Evolutionary conservation across 1,139 yeast species (phyloP), one percentile per base, ranked within the genome.

Genomic region (Yamadazyma buinensis): DNA sequence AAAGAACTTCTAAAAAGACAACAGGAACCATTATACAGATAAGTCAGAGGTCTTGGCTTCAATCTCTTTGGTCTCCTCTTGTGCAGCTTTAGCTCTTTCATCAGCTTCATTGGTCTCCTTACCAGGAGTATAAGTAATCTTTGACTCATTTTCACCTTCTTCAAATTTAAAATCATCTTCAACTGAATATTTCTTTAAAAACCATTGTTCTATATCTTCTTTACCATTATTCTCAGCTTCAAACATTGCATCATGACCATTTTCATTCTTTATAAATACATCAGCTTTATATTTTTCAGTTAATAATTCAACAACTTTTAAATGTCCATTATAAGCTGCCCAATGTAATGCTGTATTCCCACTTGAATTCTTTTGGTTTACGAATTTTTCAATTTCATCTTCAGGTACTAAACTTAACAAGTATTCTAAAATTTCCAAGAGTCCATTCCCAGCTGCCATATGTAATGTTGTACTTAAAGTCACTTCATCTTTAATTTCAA

Each of bases 261-360:
- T 77, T 12, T 62, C 57, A 60, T 92, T 92, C 58, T 81, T 83
- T 25, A 75, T 52, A 49, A 85, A 84, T 14, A 95, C 90, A 55
- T 92, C 95, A 0, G 90, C 95, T 7, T 72, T 70, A 44, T 78
- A 85, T 36, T 77, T 72, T 22, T 83, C 90, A 52, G 92, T 81
- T 30, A 92, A 64, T 8, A 75, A 53, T 56, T 83, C 62, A 26
- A 87, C 94, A 8, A 82, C 67, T 3, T 75, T 80, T 41, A 86
- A 59, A 48, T 88, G 92, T 1, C 97, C 97, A 51, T 85, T 88
- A 46, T 78, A 74, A 0, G 95, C 75, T 1, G 97, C 97, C 98
- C 98, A 92, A 57, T 92, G 97, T 43, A 92, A 68, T 0, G 97
- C 83, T 0, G 98, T 88, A 55, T 92, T 92, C 4, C 97, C 97